Percentiles rank a stretch among this genome's conserved stretches.
These are phyloP conservation scores for Fraxinus cuspidata DNA, from an alignment of 257 asterid genomes.

Conservation along the genomic window DNA sequence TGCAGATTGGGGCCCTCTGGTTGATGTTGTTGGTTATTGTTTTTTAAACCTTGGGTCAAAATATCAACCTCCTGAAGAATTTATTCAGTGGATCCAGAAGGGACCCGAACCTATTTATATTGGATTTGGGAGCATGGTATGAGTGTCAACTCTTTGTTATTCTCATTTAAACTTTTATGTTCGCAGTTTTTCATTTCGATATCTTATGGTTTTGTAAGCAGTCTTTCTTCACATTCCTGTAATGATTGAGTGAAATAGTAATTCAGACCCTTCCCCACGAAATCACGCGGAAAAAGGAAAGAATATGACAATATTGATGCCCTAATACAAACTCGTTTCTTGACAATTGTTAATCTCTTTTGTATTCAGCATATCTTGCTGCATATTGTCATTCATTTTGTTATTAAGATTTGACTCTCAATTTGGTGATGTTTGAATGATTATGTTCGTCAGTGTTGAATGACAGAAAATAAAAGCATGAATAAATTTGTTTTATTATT, in stretches of 20 bases:
- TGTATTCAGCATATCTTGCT: not conserved
- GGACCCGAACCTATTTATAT: constrained; percentile 84
- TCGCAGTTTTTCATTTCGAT: not conserved
- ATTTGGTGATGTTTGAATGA: not conserved
- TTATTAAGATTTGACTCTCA: not conserved
- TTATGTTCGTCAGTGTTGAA: not conserved
- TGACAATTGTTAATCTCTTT: not conserved
- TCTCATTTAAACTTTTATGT: constrained; percentile 3
- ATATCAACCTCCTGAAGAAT: constrained; percentile 73
- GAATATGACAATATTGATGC: not conserved
- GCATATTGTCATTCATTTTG: not conserved
- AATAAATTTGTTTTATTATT: no score
- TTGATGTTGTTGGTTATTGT: constrained; percentile 96
- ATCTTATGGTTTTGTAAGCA: constrained; percentile 12
- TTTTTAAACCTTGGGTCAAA: constrained; percentile 72
- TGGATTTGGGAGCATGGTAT: constrained; percentile 99
- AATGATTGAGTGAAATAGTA: not conserved
- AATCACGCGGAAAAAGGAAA: not conserved
- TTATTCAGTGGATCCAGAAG: constrained; percentile 72
- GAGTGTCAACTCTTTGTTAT: constrained; percentile 9
- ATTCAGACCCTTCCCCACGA: not conserved
- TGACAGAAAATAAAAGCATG: not conserved
- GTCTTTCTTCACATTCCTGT: not conserved
- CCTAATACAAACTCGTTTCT: not conserved
- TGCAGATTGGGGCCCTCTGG: constrained; percentile 95